Conservation (phyloP, 1,284 basidiomycete genomes). For the Puccinia horiana region DNA sequence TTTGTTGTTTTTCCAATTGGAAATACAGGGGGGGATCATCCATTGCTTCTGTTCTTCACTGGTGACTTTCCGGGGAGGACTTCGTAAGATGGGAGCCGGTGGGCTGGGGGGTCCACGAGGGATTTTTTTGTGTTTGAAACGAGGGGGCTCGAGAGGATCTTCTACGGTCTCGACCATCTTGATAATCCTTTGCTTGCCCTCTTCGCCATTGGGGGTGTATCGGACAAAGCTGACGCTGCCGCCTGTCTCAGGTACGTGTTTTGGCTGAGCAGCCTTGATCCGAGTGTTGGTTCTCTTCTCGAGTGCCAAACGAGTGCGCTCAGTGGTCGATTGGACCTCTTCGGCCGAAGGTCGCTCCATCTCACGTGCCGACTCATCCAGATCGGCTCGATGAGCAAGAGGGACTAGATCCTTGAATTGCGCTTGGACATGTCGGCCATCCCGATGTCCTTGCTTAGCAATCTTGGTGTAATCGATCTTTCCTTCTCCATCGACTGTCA, state of each 20-base stretch:
- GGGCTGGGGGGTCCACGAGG: conserved; percentile 92
- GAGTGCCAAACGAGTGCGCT: conserved; percentile 83
- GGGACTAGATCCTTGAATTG: conserved; percentile 98
- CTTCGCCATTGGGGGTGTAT: conserved; percentile 85
- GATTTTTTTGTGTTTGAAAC: conserved; percentile 98
- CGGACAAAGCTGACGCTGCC: conserved; percentile 67
- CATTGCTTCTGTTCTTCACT: conserved; percentile 98
- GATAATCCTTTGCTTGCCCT: conserved; percentile 92
- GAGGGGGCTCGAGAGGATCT: conserved; percentile 92
- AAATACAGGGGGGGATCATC: conserved; percentile 99
- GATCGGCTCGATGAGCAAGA: conserved; percentile 81
- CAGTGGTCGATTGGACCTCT: conserved; percentile 80
- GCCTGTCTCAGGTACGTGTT: conserved; percentile 55
- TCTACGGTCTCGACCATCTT: conserved; percentile 98
- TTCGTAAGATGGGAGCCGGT: conserved; percentile 92
- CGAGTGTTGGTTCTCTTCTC: conserved; percentile 92
- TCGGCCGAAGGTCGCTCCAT: conserved; percentile 93
- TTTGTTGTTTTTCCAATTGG: conserved; percentile 99
- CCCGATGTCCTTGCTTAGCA: conserved; percentile 86
- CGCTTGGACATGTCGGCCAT: conserved; percentile 82
- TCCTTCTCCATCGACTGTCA: conserved; percentile 94
- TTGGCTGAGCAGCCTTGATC: conserved; percentile 92
- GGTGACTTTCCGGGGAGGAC: conserved; percentile 92
- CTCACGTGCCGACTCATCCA: conserved; percentile 70
- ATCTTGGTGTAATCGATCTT: conserved; percentile 97